These are phyloP conservation scores for Rhodotorula sp. DNA, from an alignment of 1,284 basidiomycete species.

Conservation along the genomic window DNA sequence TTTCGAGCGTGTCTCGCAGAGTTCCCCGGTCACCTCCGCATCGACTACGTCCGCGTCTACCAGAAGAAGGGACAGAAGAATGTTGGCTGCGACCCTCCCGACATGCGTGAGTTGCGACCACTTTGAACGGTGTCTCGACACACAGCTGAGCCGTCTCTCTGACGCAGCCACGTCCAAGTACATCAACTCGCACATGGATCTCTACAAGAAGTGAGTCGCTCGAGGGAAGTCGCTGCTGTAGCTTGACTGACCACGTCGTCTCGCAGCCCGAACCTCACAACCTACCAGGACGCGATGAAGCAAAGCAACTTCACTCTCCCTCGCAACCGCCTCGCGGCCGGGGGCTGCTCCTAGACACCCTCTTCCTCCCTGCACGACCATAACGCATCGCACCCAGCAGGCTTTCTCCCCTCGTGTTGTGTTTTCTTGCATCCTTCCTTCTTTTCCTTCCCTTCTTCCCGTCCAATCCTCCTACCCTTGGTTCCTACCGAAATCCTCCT, in stretches of 20 bases:
- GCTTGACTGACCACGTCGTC: neutral
- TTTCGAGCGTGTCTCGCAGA: neutral
- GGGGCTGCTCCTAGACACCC: neutral
- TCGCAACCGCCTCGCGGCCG: conserved; percentile 16
- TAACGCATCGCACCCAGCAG: neutral
- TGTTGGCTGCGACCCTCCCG: conserved; percentile 26
- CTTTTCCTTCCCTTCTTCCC: neutral
- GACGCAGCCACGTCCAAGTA: conserved; percentile 25
- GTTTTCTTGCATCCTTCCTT: neutral
- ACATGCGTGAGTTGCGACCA: conserved; percentile 5
- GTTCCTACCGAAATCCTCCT: neutral
- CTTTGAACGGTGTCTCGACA: rapidly evolving
- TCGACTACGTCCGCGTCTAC: conserved; percentile 38
- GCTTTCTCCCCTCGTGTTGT: neutral
- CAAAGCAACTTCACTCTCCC: conserved; percentile 17
- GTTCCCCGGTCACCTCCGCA: conserved; percentile 28
- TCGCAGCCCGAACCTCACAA: conserved; percentile 26
- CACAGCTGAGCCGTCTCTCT: neutral
- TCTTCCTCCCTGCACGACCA: neutral
- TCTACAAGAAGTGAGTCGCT: conserved; percentile 24
- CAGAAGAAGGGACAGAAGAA: conserved; percentile 29
- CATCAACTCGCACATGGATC: conserved; percentile 30
- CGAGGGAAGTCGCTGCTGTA: neutral
- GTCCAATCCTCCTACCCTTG: neutral
- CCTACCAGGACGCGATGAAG: conserved; percentile 6